Evolutionary conservation across 257 asterid genomes (phyloP).

Genomic region (Marsdenia floribunda): DNA sequence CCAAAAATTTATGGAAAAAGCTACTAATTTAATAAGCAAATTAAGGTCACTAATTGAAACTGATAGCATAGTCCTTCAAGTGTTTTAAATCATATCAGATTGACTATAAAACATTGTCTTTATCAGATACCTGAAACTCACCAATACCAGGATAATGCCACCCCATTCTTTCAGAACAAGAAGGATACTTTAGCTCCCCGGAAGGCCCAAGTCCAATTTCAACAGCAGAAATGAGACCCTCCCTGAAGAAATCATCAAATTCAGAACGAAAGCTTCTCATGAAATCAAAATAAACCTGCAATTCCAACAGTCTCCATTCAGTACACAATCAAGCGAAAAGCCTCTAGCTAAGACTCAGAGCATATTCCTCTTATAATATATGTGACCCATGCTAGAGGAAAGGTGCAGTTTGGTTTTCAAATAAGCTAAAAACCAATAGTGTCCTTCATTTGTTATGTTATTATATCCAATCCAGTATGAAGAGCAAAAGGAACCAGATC

Average conservation of each 20-base stretch:
- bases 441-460: not conserved
- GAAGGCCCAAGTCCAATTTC: slow-evolving; percentile 74
- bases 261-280: slow-evolving; percentile 78
- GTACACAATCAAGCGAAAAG: not conserved
- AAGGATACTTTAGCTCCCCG: slow-evolving; percentile 76
- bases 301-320: slow-evolving; percentile 1
- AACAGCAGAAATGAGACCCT: slow-evolving; percentile 59
- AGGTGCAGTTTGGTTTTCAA: not conserved
- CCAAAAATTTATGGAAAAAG: not conserved
- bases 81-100: not conserved
- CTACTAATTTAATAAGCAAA: not conserved
- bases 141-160: slow-evolving; percentile 89
- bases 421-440: not conserved
- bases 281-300: slow-evolving; percentile 71
- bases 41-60: not conserved
- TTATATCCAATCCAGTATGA: not conserved
- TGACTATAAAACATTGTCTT: not conserved
- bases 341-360: not conserved
- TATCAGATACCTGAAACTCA: slow-evolving; percentile 68
- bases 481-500: not conserved
- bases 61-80: not conserved
- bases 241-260: slow-evolving; percentile 57
- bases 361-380: not conserved
- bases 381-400: not conserved
- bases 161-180: slow-evolving; percentile 70